A percentile compares a stretch with the other conserved stretches of the same genome.
Evolutionary conservation across 2,329 filamentous ascomycete species (phyloP).

Genomic region (Coniochaeta prunicola): DNA sequence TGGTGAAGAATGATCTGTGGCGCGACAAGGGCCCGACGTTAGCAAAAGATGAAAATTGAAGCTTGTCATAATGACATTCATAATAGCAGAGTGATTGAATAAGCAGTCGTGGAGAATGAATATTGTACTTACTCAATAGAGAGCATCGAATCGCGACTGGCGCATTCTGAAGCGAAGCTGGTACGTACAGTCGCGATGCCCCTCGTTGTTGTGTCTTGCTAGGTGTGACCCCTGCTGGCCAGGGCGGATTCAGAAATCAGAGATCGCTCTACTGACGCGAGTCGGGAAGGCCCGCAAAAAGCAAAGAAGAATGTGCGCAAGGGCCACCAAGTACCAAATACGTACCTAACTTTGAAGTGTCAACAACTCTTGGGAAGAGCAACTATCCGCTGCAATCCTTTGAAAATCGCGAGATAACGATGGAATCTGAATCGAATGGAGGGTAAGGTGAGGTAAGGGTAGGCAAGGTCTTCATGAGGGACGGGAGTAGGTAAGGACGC

Average conservation of each 20-base stretch:
- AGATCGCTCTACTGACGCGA: not conserved
- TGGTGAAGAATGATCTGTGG: conserved; percentile 16
- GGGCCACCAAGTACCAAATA: not conserved
- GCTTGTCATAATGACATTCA: not conserved
- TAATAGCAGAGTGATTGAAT: not conserved
- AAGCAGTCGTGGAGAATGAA: not conserved
- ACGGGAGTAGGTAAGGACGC: not conserved
- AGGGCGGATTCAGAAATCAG: not conserved
- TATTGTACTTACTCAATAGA: conserved; percentile 15
- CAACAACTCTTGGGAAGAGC: not conserved
- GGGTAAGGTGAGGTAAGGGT: too few species aligned
- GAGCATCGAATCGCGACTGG: conserved; percentile 12
- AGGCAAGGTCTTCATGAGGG: not conserved
- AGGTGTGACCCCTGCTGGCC: not conserved
- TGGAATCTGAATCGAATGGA: too few species aligned
- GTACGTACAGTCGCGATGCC: not conserved
- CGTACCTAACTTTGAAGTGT: not conserved
- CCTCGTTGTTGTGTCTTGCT: not conserved
- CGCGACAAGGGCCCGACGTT: not conserved
- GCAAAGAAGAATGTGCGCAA: not conserved
- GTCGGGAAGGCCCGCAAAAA: not conserved
- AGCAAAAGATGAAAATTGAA: not conserved
- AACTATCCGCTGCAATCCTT: not conserved
- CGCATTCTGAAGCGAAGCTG: not conserved
- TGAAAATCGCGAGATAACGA: not conserved